Percentiles rank a stretch among this genome's conserved stretches.
phyloP scores from a whole-genome alignment of 1,284 basidiomycete species.

The Lentinula novae-zelandiae region DNA sequence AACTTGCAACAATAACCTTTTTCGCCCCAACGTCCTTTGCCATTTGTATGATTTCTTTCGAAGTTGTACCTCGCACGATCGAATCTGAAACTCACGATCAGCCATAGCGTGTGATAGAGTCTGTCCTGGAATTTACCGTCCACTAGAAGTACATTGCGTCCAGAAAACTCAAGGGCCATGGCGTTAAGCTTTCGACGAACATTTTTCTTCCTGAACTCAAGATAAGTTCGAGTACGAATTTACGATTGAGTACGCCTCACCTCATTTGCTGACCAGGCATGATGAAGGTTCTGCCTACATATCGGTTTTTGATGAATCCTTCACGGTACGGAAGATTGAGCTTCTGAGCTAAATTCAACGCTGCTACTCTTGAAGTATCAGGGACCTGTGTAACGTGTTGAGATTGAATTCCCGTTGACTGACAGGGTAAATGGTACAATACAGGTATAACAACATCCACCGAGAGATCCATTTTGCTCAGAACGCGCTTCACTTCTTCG shows the following conservation, averaged over 20 bases:
- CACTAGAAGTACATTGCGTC: constrained; percentile 93
- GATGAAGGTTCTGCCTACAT: constrained; percentile 98
- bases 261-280: constrained; percentile 98
- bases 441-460: constrained; percentile 98
- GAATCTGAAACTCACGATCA: constrained; percentile 62
- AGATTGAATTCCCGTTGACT: not conserved
- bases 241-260: constrained; percentile 29
- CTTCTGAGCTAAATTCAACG: constrained; percentile 92
- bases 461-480: constrained; percentile 64
- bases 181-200: constrained; percentile 96
- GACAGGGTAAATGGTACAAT: constrained; percentile 20
- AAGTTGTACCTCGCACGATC: constrained; percentile 98
- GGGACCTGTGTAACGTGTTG: constrained; percentile 62
- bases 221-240: not conserved
- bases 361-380: constrained; percentile 95
- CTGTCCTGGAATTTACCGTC: constrained; percentile 61
- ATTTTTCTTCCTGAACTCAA: constrained; percentile 74
- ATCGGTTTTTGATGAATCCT: constrained; percentile 99
- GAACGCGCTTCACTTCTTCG: constrained; percentile 76
- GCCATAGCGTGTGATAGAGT: not conserved
- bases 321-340: constrained; percentile 92
- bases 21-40: constrained; percentile 99
- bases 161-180: constrained; percentile 97
- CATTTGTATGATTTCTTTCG: constrained; percentile 99
- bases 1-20: constrained; percentile 95